These are phyloP conservation scores for Austropuccinia psidii DNA, from an alignment of 1,284 basidiomycete species.

Conservation along the genomic window DNA sequence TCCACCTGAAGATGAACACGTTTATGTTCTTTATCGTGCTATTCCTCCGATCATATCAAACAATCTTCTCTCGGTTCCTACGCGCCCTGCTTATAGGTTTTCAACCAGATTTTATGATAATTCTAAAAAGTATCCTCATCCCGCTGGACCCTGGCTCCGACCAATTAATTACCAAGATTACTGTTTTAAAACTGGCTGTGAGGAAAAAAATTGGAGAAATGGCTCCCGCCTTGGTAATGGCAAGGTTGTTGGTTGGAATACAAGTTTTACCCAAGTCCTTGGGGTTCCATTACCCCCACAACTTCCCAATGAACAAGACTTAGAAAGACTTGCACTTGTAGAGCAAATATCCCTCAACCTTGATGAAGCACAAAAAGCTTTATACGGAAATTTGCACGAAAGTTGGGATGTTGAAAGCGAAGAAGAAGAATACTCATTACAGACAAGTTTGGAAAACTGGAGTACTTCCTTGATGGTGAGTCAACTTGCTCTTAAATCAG, in stretches of 20 bases:
- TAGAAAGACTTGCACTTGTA: neutral
- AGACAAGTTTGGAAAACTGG: no score
- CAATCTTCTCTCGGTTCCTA: slow-evolving; percentile 6
- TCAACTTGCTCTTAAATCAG: no score
- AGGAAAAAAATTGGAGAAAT: neutral
- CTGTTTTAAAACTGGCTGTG: neutral
- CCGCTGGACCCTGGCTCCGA: slow-evolving; percentile 24
- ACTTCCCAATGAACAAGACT: slow-evolving; percentile 11
- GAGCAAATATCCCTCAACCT: slow-evolving; percentile 8
- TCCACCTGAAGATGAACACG: slow-evolving; percentile 2
- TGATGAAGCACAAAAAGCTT: slow-evolving; percentile 15
- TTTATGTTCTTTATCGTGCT: slow-evolving; percentile 13
- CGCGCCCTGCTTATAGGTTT: neutral
- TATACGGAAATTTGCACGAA: neutral
- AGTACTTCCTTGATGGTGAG: no score
- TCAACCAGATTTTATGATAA: no score
- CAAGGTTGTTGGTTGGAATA: slow-evolving; percentile 6
- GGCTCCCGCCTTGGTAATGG: slow-evolving; percentile 12
- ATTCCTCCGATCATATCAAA: neutral
- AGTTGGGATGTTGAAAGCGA: neutral
- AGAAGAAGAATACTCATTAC: no score
- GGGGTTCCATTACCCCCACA: slow-evolving; percentile 7
- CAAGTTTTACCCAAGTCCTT: neutral
- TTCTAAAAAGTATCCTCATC: slow-evolving; percentile 9
- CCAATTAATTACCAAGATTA: neutral